These are phyloP conservation scores for Zymoseptoria tritici DNA, from an alignment of 2,329 filamentous ascomycete species.

Conservation along the genomic window DNA sequence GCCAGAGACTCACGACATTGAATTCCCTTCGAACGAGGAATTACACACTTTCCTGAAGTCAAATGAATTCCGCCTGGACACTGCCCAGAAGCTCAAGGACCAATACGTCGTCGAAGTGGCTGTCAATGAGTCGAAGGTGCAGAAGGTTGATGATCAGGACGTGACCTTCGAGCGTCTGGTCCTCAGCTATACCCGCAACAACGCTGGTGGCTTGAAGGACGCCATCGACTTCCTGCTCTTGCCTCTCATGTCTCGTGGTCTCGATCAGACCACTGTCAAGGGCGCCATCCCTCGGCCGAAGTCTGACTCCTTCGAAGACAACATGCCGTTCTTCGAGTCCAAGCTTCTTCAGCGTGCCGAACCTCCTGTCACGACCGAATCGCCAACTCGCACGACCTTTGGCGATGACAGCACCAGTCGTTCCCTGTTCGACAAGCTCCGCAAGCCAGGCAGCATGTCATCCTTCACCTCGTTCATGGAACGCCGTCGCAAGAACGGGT, in stretches of 20 bases:
- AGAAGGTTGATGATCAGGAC: conserved; percentile 35
- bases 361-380: conserved; percentile 68
- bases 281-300: conserved; percentile 96
- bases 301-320: conserved; percentile 97
- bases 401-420: conserved; percentile 67
- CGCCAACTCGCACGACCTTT: conserved; percentile 80
- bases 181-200: conserved; percentile 81
- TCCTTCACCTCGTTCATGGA: conserved; percentile 95
- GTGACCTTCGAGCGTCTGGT: conserved; percentile 40
- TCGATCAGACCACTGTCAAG: conserved; percentile 81
- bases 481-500: conserved; percentile 86
- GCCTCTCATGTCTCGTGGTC: conserved; percentile 75
- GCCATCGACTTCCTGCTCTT: conserved; percentile 91
- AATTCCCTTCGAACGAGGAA: conserved; percentile 67
- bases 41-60: conserved; percentile 77
- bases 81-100: conserved; percentile 74
- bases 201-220: conserved; percentile 88
- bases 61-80: conserved; percentile 69
- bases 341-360: conserved; percentile 93
- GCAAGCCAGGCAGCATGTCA: conserved; percentile 90
- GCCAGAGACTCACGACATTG: conserved; percentile 86
- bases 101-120: conserved; percentile 89
- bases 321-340: conserved; percentile 91
- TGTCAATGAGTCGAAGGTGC: conserved; percentile 48
- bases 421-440: conserved; percentile 81